Conservation (phyloP, 148 eudicot genomes). For the Talinum fruticosum region DNA sequence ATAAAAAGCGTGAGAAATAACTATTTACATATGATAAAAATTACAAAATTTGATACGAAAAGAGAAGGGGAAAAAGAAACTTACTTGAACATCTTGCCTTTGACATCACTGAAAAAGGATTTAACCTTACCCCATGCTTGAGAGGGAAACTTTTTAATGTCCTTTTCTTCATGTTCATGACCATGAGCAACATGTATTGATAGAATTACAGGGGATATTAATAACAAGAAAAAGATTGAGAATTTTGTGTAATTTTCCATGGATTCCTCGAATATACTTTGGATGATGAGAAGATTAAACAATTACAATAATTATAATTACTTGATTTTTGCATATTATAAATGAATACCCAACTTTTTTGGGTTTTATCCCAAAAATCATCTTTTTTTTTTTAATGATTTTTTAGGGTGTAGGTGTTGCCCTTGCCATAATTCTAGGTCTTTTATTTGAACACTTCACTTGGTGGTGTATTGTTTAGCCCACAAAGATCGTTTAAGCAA, state of each 20-base stretch:
- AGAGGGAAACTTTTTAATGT: background rate
- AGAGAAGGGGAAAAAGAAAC: background rate
- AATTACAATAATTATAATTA: background rate
- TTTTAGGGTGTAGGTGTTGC: background rate
- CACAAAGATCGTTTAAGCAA: background rate
- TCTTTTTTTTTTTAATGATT: background rate
- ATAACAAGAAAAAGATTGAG: background rate
- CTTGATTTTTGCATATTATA: background rate
- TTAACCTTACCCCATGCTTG: background rate
- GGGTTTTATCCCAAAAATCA: background rate
- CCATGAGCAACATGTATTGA: background rate
- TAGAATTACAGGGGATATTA: background rate
- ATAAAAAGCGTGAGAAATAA: too few relatives aligned
- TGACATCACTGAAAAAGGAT: background rate
- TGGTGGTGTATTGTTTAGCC: background rate
- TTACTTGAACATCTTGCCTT: background rate
- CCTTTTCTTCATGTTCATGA: background rate
- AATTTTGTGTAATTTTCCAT: conserved; percentile 3
- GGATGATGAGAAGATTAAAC: background rate
- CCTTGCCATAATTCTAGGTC: background rate
- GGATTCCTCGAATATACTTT: background rate
- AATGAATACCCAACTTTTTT: background rate
- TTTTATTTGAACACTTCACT: conserved; percentile 5
- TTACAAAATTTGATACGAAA: background rate
- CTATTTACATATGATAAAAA: background rate